Base-by-base conservation (phyloP, 345 rosid species). In the Cardamine occulta region DNA sequence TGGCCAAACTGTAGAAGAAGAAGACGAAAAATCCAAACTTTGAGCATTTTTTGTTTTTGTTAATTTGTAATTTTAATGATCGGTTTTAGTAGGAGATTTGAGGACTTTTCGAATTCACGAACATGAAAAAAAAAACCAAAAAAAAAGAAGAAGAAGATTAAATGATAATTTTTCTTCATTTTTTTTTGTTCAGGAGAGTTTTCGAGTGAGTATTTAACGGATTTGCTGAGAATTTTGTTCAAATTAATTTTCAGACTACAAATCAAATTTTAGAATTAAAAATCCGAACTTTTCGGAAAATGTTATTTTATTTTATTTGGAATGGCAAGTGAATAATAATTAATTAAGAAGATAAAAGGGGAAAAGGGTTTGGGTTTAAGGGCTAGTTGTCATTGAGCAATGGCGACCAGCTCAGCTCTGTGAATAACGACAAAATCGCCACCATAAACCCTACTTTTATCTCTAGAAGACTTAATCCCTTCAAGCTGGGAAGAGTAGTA, bases 401-500 rank as follows among this genome's bases (percentile, higher is more conserved):
- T 71, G 67, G 44, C 48, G 1, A 75, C 44, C 74, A 37, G 61
- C 79, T 75, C 66, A 54, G 71, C 72, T 77, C 59, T 45, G 53
- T 45, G 52, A 4, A 40, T 47, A 17, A 54, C 70, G 55, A 59
- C 74, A 68, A 68, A 76, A 63, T 68, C 65, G 57, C 65, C 9
- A 70, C 75, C 42, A 63, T 37, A 55, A 76, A 70, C 69, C 75
- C 60, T 61, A 37, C 48, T 55, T 28, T 28, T 68, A 39, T 76
- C 49, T 31, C 19, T 68, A 0, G 10, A 49, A 60, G 54, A 49
- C 54, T 2, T 56, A 8, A 31, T 32, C 63, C 59, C 68, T 73
- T 63, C 60, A 86, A 83, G 81, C 88, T 88, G 84, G 86, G 86
- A 47, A 84, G 75, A 73, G 61, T 85, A 73, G 61, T 85, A 66